phyloP scores from a whole-genome alignment of 2,329 filamentous ascomycete genomes.

The Allantophomopsis cytisporea region DNA sequence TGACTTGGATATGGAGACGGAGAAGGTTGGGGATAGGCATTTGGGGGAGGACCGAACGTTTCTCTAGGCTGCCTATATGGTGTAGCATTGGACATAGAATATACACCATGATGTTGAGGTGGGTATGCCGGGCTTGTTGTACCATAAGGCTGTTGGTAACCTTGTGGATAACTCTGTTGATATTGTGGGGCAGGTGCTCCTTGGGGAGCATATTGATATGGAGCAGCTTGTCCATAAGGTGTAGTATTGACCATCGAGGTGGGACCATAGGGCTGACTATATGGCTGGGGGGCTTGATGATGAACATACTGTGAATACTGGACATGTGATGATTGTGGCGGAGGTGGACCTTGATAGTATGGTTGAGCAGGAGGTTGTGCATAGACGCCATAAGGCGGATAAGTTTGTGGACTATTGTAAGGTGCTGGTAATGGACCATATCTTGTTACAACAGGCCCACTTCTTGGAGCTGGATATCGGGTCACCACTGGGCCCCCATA shows the following conservation, averaged over 20 bases:
- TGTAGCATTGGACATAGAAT: not conserved
- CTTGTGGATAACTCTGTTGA: conserved; percentile 4
- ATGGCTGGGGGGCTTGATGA: conserved; percentile 1
- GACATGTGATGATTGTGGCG: not conserved
- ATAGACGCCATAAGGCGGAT: conserved; percentile 6
- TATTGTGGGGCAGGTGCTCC: conserved; percentile 7
- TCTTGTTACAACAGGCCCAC: conserved; percentile 4
- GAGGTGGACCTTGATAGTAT: not conserved
- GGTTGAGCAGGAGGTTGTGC: not conserved
- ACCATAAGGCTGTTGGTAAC: conserved; percentile 7
- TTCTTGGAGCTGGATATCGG: conserved; percentile 5
- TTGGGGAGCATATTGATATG: conserved; percentile 7
- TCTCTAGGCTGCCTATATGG: conserved; percentile 6
- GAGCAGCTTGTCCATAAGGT: too few relatives aligned
- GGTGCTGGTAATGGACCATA: conserved; percentile 6
- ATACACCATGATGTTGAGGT: conserved; percentile 8
- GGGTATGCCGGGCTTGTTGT: not conserved
- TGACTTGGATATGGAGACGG: too few relatives aligned
- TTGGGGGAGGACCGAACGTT: not conserved
- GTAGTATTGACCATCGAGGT: too few relatives aligned
- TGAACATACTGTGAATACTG: not conserved
- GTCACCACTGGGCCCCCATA: conserved; percentile 9
- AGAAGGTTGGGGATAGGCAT: too few relatives aligned
- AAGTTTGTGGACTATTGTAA: too few relatives aligned
- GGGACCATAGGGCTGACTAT: conserved; percentile 5